phyloP scores from a whole-genome alignment of 192 early-diverging fungal genomes.

The Rhizoclosmatium globosum region DNA sequence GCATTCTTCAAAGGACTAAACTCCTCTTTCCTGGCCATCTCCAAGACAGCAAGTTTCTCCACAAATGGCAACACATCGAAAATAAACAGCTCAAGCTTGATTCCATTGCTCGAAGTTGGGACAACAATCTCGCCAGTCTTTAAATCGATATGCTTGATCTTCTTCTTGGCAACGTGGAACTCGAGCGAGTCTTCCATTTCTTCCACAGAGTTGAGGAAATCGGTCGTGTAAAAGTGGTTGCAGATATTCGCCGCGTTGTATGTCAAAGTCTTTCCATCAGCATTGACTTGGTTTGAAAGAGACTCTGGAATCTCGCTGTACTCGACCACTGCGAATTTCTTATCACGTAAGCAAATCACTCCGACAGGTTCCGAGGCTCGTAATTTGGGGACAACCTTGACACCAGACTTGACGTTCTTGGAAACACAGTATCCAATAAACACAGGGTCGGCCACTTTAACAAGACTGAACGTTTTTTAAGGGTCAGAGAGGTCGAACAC shows the following conservation, averaged over 20 bases:
- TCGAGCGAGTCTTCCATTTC: constrained; percentile 84
- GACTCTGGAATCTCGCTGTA: constrained; percentile 92
- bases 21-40: constrained; percentile 92
- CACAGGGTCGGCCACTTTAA: constrained; percentile 94
- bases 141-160: constrained; percentile 91
- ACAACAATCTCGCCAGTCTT: constrained; percentile 72
- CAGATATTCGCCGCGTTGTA: constrained; percentile 97
- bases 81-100: constrained; percentile 99
- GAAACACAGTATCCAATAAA: constrained; percentile 94
- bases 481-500: not conserved
- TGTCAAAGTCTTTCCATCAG: constrained; percentile 71
- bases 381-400: constrained; percentile 91
- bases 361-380: constrained; percentile 90
- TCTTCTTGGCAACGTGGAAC: constrained; percentile 98
- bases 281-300: constrained; percentile 72
- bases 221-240: constrained; percentile 97
- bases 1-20: constrained; percentile 99
- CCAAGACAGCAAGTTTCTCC: constrained; percentile 88
- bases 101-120: constrained; percentile 89
- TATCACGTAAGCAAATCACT: constrained; percentile 90
- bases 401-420: constrained; percentile 92
- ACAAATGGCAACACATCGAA: constrained; percentile 98
- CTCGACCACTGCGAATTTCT: constrained; percentile 88
- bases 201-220: constrained; percentile 87
- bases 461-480: constrained; percentile 56